Conservation (phyloP, 805 yeast genomes). For the Saccharomycopsis sp. region DNA sequence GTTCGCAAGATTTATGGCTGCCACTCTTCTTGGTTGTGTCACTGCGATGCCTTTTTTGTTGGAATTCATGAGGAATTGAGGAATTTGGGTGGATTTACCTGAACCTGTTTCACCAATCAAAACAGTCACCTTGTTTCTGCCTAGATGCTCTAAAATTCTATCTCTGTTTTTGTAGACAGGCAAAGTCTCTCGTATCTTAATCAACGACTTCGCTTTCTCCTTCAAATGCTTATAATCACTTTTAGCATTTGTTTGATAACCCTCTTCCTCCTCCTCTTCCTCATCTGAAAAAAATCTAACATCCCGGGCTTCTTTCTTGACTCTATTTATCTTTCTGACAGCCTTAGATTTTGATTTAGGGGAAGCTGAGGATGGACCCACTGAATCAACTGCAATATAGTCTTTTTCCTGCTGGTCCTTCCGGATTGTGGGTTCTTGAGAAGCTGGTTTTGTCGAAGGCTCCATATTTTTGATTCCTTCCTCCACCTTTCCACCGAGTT, state of each 20-base stretch:
- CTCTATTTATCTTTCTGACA: background rate
- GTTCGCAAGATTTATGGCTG: conserved; percentile 88
- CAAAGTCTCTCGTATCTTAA: conserved; percentile 47
- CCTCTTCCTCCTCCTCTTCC: conserved; percentile 14
- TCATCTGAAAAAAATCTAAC: conserved; percentile 8
- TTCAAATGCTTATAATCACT: conserved; percentile 25
- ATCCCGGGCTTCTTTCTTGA: background rate
- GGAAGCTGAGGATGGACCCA: no score
- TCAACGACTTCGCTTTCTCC: conserved; percentile 36
- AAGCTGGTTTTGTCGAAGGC: background rate
- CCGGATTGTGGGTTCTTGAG: background rate
- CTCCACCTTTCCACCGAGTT: background rate
- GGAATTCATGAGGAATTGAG: conserved; percentile 71
- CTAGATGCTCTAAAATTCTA: conserved; percentile 49
- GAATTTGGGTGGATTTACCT: conserved; percentile 95
- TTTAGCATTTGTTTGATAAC: background rate
- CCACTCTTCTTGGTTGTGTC: conserved; percentile 96
- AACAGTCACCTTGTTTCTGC: conserved; percentile 59
- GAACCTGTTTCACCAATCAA: conserved; percentile 97
- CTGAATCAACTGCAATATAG: no score
- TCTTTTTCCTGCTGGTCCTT: no score
- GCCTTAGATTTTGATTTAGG: background rate
- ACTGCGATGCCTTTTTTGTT: conserved; percentile 64
- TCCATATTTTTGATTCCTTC: conserved; percentile 15
- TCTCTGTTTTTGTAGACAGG: conserved; percentile 75